Evolutionary conservation across 495 filamentous ascomycete genomes (phyloP), one percentile per base, ranked within the genome.

Genomic region (Neurospora tetrasperma): DNA sequence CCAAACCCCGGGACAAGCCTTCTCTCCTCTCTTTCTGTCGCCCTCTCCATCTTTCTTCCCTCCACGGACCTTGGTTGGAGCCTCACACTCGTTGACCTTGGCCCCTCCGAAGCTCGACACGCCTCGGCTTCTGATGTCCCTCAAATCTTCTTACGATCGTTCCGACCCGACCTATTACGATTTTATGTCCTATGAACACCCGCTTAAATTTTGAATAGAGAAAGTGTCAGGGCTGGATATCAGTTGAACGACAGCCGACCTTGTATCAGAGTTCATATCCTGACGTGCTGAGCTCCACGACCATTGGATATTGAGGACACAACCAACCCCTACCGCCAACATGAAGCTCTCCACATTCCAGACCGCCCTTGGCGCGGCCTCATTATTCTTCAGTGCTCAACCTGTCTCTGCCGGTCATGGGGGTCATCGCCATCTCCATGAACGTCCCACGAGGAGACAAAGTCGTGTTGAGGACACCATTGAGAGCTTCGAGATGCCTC

Each of bases 311-410:
- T 43, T n/a, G 35, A 35, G 12, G 23, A 62, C 31, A 35, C 54
- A 3, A 54, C 46, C 46, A 10, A 62, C 54, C 54, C 54, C 12
- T 62, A 35, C 27, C 31, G 54, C 54, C 41, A 68, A 73, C 70
- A 88, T 88, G 86, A 87, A 82, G 80, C 73, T 85, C 80, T 78
- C 82, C 46, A 84, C 84, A 73, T 78, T 85, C 73, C 81, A 85
- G 73, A 80, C 83, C 78, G 83, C 82, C 74, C 69, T 88, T 71
- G 84, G 83, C 78, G 83, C 84, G 76, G 84, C 83, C 70, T 74
- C 82, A n/a, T 59, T 87, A 27, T 75, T 87, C 41, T 77, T 86
- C 71, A 78, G 79, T 31, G 76, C 79, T 68, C 79, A 79, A 16
- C 76, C 78, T 9, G 80, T 73, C 69, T 69, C 77, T 27, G 79